Evolutionary conservation across 192 early-diverging fungal species (phyloP).

Genomic region (Mortierella claussenii): DNA sequence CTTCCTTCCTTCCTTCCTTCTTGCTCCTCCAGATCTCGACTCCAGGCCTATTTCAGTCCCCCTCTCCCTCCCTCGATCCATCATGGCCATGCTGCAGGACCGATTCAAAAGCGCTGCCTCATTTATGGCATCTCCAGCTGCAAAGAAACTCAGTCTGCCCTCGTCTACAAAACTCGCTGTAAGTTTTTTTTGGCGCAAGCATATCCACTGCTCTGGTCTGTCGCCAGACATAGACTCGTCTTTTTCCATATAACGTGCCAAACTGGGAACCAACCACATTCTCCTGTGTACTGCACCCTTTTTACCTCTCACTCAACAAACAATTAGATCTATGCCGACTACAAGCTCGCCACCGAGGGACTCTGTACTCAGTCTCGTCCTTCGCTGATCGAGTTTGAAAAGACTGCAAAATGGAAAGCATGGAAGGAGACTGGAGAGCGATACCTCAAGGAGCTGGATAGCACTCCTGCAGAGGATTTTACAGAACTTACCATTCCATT

Average conservation of each 20-base stretch:
- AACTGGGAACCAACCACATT: no score
- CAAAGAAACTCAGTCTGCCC: constrained; percentile 25
- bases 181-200: no score
- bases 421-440: constrained; percentile 51
- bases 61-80: no score
- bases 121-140: constrained; percentile 16
- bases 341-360: constrained; percentile 54
- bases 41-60: no score
- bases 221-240: no score
- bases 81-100: constrained; percentile 19
- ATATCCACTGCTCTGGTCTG: no score
- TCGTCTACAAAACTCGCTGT: constrained; percentile 34
- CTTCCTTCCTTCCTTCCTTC: no score
- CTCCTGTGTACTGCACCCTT: no score
- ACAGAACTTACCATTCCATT: constrained; percentile 14
- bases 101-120: constrained; percentile 42
- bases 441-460: constrained; percentile 14
- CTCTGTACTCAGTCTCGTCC: constrained; percentile 43
- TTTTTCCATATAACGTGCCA: no score
- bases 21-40: no score
- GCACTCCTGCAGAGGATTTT: constrained; percentile 9
- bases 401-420: constrained; percentile 57
- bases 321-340: constrained; percentile 57
- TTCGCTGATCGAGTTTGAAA: constrained; percentile 54
- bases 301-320: no score